A percentile compares a stretch with the other conserved stretches of the same genome.
phyloP scores from a whole-genome alignment of 805 yeast species.

The Tetrapisispora iriomotensis region DNA sequence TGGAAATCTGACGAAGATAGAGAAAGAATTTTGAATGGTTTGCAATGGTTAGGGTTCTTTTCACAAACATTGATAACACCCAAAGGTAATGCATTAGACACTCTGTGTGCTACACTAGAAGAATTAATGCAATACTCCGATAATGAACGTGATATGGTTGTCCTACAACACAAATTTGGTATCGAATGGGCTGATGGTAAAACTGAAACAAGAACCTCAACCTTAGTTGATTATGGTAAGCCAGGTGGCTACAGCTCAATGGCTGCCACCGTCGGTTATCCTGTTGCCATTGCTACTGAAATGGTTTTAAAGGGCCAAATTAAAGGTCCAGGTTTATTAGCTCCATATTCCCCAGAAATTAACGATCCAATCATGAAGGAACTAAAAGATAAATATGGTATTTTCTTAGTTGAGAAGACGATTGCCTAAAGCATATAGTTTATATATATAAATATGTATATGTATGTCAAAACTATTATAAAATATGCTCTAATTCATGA shows the following conservation, averaged over 20 bases:
- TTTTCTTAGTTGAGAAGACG: conserved; percentile 83
- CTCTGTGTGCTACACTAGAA: conserved; percentile 93
- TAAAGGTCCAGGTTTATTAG: conserved; percentile 73
- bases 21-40: conserved; percentile 77
- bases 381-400: conserved; percentile 82
- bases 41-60: conserved; percentile 91
- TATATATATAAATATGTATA: no score
- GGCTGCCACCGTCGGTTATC: conserved; percentile 98
- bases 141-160: conserved; percentile 91
- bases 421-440: conserved; percentile 23
- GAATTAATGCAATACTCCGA: conserved; percentile 91
- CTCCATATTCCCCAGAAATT: conserved; percentile 86
- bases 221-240: conserved; percentile 87
- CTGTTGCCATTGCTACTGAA: conserved; percentile 91
- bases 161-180: conserved; percentile 95
- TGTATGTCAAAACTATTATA: neutral
- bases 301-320: conserved; percentile 76
- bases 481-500: no score
- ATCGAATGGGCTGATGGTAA: conserved; percentile 93
- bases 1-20: conserved; percentile 77
- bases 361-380: conserved; percentile 86
- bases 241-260: conserved; percentile 88
- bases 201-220: conserved; percentile 86
- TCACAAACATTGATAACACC: conserved; percentile 69
- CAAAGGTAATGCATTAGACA: conserved; percentile 90